Conservation (phyloP, 306 rosid genomes). For the Medicago ruthenica region DNA sequence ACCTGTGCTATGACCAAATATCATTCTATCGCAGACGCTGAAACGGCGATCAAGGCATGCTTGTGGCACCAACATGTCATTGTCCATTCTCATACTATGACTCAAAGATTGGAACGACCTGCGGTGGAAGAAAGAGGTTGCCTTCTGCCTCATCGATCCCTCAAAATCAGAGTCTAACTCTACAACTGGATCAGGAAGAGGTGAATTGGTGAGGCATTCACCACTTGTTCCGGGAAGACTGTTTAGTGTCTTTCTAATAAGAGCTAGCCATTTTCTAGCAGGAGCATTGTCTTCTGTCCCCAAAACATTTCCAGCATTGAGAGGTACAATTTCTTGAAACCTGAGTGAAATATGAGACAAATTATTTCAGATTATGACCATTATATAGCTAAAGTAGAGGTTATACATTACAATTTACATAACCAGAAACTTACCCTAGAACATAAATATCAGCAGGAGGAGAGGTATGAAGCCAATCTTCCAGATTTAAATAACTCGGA, state of each 20-base stretch:
- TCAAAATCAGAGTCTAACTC: constrained; percentile 92
- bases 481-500: constrained; percentile 78
- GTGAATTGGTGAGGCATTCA: constrained; percentile 80
- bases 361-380: constrained; percentile 23
- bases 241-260: constrained; percentile 84
- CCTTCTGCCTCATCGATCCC: constrained; percentile 82
- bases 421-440: constrained; percentile 71
- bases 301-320: constrained; percentile 98
- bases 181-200: constrained; percentile 83
- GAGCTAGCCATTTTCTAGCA: constrained; percentile 94
- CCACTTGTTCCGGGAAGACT: constrained; percentile 88
- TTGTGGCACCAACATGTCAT: constrained; percentile 71
- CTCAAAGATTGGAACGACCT: constrained; percentile 94
- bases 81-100: constrained; percentile 94
- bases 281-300: constrained; percentile 99
- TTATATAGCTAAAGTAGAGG: constrained; percentile 13
- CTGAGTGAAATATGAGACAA: constrained; percentile 52
- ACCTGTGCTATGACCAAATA: constrained; percentile 73
- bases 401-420: constrained; percentile 7
- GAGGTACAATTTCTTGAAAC: constrained; percentile 98
- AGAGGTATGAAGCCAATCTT: constrained; percentile 98
- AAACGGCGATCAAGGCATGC: constrained; percentile 80
- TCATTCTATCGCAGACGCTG: constrained; percentile 86
- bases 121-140: constrained; percentile 84
- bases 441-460: constrained; percentile 96